These are phyloP conservation scores for Simplicillium aogashimaense DNA, from an alignment of 2,329 filamentous ascomycete species.

Conservation along the genomic window DNA sequence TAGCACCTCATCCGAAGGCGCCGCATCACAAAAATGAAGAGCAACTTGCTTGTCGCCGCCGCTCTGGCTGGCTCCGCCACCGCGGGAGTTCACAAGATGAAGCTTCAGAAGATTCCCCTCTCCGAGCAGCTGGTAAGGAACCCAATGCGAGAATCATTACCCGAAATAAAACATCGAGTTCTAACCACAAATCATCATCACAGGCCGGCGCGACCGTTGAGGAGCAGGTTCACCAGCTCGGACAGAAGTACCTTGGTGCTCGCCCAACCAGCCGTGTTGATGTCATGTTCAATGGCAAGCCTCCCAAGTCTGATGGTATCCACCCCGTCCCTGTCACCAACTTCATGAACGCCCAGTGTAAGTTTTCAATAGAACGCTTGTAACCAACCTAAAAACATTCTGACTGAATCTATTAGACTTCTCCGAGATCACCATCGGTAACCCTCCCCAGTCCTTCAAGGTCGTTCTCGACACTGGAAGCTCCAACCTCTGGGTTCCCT, in stretches of 20 bases:
- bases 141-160: background rate
- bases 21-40: constrained; percentile 63
- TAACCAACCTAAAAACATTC: background rate
- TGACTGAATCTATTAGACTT: constrained; percentile 61
- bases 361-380: constrained; percentile 21
- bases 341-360: constrained; percentile 98
- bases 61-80: constrained; percentile 74
- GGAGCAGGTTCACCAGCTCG: constrained; percentile 69
- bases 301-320: constrained; percentile 52
- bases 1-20: too few species aligned
- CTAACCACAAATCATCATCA: constrained; percentile 1
- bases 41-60: constrained; percentile 66
- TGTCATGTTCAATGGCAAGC: constrained; percentile 69
- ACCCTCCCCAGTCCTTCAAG: constrained; percentile 91
- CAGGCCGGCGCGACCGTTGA: constrained; percentile 72
- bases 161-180: background rate
- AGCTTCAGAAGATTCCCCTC: constrained; percentile 92
- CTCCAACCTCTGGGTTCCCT: constrained; percentile 98
- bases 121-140: constrained; percentile 76
- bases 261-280: constrained; percentile 61
- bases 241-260: constrained; percentile 90
- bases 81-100: constrained; percentile 89
- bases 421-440: constrained; percentile 89
- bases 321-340: constrained; percentile 89
- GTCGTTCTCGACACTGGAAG: constrained; percentile 97